Conservation (phyloP, 2,329 filamentous ascomycete species). For the Nannizzia gypsea region DNA sequence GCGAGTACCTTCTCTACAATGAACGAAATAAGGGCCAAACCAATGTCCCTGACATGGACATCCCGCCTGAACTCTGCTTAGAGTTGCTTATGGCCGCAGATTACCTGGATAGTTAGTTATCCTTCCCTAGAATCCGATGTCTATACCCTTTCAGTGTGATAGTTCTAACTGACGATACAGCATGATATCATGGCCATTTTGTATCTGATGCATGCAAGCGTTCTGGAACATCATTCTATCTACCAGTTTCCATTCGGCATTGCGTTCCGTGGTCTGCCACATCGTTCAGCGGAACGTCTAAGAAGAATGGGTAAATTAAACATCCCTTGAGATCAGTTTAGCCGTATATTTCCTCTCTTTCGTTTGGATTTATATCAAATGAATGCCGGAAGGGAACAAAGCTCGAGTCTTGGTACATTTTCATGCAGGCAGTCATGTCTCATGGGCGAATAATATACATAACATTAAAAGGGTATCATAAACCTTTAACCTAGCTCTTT, state of each 20-base stretch:
- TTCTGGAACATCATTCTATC: background rate
- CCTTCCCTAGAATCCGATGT: background rate
- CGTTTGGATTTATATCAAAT: background rate
- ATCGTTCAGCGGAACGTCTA: background rate
- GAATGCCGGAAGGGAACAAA: background rate
- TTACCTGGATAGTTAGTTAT: conserved; percentile 42
- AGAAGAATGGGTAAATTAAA: conserved; percentile 2
- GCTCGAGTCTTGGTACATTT: background rate
- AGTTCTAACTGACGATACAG: background rate
- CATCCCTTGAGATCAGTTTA: background rate
- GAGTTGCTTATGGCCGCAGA: conserved; percentile 57
- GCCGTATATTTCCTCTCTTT: background rate
- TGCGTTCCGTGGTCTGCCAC: conserved; percentile 2
- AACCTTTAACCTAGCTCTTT: background rate
- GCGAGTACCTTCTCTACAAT: conserved; percentile 59
- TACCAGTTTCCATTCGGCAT: background rate
- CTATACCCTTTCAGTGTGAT: background rate
- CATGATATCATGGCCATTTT: background rate
- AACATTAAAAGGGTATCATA: background rate
- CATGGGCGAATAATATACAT: background rate
- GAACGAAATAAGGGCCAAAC: conserved; percentile 49
- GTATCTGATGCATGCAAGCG: background rate
- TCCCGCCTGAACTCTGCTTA: conserved; percentile 52
- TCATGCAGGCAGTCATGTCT: background rate
- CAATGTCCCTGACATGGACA: conserved; percentile 55